Evolutionary conservation across 2,329 filamentous ascomycete species (phyloP).

Genomic region (Pseudovirgaria hyperparasitica): DNA sequence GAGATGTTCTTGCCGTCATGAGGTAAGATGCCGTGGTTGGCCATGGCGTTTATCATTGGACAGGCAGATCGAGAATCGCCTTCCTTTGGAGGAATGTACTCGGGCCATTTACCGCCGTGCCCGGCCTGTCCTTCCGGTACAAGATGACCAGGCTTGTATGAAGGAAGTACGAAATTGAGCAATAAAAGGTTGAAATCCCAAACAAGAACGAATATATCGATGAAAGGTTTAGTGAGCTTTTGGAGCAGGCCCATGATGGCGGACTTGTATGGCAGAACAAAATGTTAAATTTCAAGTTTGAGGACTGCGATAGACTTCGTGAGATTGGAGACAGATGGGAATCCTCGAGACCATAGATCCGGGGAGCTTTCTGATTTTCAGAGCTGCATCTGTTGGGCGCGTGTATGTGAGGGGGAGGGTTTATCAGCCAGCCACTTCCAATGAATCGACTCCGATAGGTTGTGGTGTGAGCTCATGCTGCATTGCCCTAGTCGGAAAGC

Average conservation of each 20-base stretch:
- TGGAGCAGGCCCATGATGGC: slow-evolving; percentile 7
- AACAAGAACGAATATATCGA: slow-evolving; percentile 23
- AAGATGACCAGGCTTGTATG: slow-evolving; percentile 22
- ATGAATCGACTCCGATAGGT: too few relatives aligned
- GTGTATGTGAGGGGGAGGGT: too few relatives aligned
- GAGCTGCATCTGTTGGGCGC: too few relatives aligned
- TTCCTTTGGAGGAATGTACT: slow-evolving; percentile 23
- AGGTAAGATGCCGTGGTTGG: slow-evolving; percentile 7
- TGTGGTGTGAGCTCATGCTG: too few relatives aligned
- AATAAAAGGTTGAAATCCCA: slow-evolving; percentile 28
- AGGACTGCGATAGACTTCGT: too few relatives aligned
- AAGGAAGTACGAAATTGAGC: slow-evolving; percentile 24
- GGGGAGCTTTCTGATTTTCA: too few relatives aligned
- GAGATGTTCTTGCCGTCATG: slow-evolving; percentile 6
- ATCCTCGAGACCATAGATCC: too few relatives aligned
- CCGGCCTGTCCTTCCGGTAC: slow-evolving; percentile 22
- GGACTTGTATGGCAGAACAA: too few relatives aligned
- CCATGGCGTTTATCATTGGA: slow-evolving; percentile 6
- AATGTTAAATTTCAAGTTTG: too few relatives aligned
- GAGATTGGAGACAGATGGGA: too few relatives aligned
- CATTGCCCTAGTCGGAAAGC: too few relatives aligned
- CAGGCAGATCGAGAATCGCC: slow-evolving; percentile 17
- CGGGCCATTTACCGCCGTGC: slow-evolving; percentile 23
- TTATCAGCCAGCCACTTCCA: too few relatives aligned
- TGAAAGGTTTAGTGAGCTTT: slow-evolving; percentile 14